A percentile compares a stretch with the other conserved stretches of the same genome.
phyloP scores from a whole-genome alignment of 192 early-diverging fungal genomes.

The Coemansia sp. region DNA sequence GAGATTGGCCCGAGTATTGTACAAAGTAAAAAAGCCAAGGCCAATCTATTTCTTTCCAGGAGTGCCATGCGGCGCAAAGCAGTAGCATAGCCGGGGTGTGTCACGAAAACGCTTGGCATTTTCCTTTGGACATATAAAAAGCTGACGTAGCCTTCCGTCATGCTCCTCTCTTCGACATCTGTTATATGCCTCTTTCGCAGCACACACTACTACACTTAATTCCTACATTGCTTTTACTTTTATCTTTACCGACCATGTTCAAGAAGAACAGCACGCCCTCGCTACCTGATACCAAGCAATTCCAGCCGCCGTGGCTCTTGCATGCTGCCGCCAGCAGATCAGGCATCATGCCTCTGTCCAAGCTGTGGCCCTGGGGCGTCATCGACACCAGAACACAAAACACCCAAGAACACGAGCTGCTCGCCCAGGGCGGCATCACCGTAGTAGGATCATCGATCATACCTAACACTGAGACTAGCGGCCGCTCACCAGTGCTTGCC shows the following conservation, averaged over 20 bases:
- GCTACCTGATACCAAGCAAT: background rate
- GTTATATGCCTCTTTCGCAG: background rate
- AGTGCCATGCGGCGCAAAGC: background rate
- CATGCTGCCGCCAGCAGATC: background rate
- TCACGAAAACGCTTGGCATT: background rate
- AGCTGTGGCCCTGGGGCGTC: slow-evolving; percentile 22
- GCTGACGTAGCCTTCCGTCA: background rate
- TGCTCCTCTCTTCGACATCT: background rate
- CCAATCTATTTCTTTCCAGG: background rate
- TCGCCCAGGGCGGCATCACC: slow-evolving; percentile 32
- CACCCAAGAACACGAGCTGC: slow-evolving; percentile 27
- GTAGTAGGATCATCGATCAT: background rate
- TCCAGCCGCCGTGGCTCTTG: slow-evolving; percentile 6
- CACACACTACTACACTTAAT: background rate
- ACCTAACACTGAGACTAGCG: background rate
- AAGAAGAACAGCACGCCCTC: background rate
- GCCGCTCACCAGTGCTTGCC: slow-evolving; percentile 2
- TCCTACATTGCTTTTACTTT: background rate
- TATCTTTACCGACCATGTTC: background rate
- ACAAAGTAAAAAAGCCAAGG: no score
- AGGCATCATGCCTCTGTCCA: slow-evolving; percentile 9
- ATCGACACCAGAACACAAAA: slow-evolving; percentile 25
- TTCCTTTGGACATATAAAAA: background rate
- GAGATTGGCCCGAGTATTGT: background rate
- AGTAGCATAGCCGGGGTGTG: slow-evolving; percentile 1